Conservation (phyloP, 345 rosid species). For the Hibiscus trionum region DNA sequence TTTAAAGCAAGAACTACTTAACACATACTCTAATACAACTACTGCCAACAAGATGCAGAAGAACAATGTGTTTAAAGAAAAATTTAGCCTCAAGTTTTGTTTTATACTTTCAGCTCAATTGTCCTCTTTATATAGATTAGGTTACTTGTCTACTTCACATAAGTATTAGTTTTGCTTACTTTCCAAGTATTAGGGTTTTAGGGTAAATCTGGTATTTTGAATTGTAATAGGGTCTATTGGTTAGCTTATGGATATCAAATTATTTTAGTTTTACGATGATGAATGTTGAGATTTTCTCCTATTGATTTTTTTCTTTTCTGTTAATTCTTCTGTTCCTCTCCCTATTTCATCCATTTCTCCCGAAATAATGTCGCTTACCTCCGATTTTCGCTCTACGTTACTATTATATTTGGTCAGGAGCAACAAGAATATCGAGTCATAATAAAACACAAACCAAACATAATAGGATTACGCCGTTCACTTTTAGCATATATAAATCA, state of each 20-base stretch:
- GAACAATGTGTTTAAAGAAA: neutral
- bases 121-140: neutral
- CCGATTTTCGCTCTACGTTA: neutral
- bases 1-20: neutral
- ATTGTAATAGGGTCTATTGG: neutral
- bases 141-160: neutral
- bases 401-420: neutral
- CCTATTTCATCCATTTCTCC: neutral
- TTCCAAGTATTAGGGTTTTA: neutral
- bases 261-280: neutral
- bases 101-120: neutral
- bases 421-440: neutral
- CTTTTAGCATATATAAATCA: neutral
- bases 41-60: neutral
- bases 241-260: neutral
- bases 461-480: neutral
- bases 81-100: neutral
- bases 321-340: neutral
- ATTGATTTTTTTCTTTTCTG: neutral
- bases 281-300: neutral
- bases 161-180: neutral
- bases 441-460: constrained; percentile 1
- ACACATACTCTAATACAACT: neutral
- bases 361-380: neutral
- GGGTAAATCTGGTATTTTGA: neutral